These are phyloP conservation scores for Pseudozyma hubeiensis DNA, from an alignment of 1,284 basidiomycete genomes.

Conservation along the genomic window DNA sequence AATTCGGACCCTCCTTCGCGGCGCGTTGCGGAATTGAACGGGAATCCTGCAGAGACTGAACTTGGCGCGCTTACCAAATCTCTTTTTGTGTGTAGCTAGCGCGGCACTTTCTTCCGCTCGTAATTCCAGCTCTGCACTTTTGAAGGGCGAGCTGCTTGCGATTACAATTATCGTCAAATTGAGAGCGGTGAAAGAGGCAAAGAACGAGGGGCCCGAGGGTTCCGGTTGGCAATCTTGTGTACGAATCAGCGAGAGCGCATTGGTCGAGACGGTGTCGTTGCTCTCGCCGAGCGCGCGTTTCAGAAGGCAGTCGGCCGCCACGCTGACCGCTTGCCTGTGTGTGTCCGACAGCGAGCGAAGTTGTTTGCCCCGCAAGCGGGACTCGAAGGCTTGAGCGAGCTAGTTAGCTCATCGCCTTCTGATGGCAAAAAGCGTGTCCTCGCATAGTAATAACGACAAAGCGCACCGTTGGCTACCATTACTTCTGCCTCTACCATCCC, in stretches of 20 bases:
- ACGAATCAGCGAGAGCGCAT: constrained; percentile 34
- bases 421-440: not conserved
- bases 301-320: too few species aligned
- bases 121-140: not conserved
- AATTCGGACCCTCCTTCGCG: constrained; percentile 13
- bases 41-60: constrained; percentile 9
- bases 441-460: not conserved
- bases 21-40: constrained; percentile 32
- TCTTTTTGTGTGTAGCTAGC: constrained; percentile 1
- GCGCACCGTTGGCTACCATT: not conserved
- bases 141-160: not conserved
- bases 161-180: too few species aligned
- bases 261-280: constrained; percentile 27
- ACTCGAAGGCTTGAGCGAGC: constrained; percentile 12
- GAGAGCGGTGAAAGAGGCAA: not conserved
- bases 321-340: not conserved
- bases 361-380: constrained; percentile 39
- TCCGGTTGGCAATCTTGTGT: not conserved
- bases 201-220: not conserved
- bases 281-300: too few species aligned
- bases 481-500: constrained; percentile 1
- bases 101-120: constrained; percentile 31
- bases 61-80: constrained; percentile 32
- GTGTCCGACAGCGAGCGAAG: not conserved
- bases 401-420: constrained; percentile 10